Evolutionary conservation across 257 asterid genomes (phyloP).

Genomic region (Datura wrightii): DNA sequence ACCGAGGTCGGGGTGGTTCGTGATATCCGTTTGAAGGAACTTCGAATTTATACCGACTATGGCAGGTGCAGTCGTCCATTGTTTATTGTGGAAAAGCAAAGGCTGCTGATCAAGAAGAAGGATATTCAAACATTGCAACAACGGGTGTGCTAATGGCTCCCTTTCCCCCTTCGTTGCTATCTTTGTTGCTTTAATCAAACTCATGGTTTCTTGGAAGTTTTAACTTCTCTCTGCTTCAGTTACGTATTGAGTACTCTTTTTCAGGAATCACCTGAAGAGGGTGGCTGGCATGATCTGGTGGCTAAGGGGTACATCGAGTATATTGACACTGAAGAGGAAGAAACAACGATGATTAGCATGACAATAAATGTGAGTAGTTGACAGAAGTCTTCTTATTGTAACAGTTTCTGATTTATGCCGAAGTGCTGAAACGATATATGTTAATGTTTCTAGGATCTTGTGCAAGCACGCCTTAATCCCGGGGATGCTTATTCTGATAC

Average conservation of each 20-base stretch:
- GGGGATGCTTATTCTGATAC: slow-evolving; percentile 90
- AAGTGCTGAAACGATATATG: slow-evolving; percentile 40
- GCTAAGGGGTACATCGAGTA: slow-evolving; percentile 89
- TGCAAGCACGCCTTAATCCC: slow-evolving; percentile 70
- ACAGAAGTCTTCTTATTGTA: neutral
- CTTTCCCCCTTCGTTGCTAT: neutral
- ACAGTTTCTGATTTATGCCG: slow-evolving; percentile 22
- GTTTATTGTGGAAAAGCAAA: slow-evolving; percentile 93
- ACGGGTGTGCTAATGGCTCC: slow-evolving; percentile 58
- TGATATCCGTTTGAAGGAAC: slow-evolving; percentile 91
- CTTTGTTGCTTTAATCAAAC: neutral
- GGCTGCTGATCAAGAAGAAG: slow-evolving; percentile 83
- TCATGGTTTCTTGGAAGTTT: slow-evolving; percentile 23
- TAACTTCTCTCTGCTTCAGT: neutral
- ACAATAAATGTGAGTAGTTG: slow-evolving; percentile 73
- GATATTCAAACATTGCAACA: slow-evolving; percentile 85
- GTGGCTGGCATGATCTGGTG: slow-evolving; percentile 93
- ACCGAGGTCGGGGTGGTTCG: slow-evolving; percentile 99
- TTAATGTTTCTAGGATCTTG: slow-evolving; percentile 67
- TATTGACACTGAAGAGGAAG: slow-evolving; percentile 96
- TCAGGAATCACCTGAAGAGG: slow-evolving; percentile 92
- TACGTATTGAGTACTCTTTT: slow-evolving; percentile 22
- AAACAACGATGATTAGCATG: slow-evolving; percentile 99
- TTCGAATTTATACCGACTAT: slow-evolving; percentile 91
- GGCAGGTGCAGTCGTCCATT: slow-evolving; percentile 99